Conservation (phyloP, 139 green algal species). For the Parachlorella kessleri region DNA sequence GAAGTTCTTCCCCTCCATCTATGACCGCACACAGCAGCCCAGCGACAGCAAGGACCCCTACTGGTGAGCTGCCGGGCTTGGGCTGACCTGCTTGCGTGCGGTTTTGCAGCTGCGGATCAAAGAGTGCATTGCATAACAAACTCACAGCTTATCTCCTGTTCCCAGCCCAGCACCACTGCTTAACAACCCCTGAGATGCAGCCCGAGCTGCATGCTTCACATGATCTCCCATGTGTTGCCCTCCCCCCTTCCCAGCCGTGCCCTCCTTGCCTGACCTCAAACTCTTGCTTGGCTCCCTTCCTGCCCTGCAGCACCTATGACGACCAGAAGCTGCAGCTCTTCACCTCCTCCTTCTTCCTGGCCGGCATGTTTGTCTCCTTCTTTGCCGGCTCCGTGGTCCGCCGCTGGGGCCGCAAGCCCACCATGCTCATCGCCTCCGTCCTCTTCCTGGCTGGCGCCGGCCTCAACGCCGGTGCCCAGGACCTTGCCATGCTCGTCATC, state of each 20-base stretch:
- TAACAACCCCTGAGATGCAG: too few relatives aligned
- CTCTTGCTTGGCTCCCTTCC: neutral
- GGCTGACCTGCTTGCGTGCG: neutral
- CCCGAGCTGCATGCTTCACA: neutral
- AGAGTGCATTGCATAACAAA: neutral
- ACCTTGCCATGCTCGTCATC: conserved; percentile 72
- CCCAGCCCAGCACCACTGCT: too few relatives aligned
- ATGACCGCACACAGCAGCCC: neutral
- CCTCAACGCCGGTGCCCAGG: conserved; percentile 50
- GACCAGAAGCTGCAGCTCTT: conserved; percentile 74
- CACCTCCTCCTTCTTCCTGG: conserved; percentile 77
- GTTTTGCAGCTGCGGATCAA: neutral
- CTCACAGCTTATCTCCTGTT: too few relatives aligned
- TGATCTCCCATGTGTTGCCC: neutral
- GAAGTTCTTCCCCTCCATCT: conserved; percentile 65
- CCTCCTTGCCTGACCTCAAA: neutral
- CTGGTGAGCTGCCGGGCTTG: conserved; percentile 11
- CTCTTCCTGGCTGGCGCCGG: conserved; percentile 61
- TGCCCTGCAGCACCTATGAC: conserved; percentile 34
- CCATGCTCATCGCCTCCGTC: conserved; percentile 54
- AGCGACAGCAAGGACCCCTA: conserved; percentile 23
- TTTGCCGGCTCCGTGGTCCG: conserved; percentile 32
- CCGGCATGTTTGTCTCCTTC: conserved; percentile 40
- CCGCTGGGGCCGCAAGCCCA: conserved; percentile 30
- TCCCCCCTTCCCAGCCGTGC: neutral